Conservation (phyloP, 2,329 filamentous ascomycete genomes). For the Amylocarpus encephaloides region DNA sequence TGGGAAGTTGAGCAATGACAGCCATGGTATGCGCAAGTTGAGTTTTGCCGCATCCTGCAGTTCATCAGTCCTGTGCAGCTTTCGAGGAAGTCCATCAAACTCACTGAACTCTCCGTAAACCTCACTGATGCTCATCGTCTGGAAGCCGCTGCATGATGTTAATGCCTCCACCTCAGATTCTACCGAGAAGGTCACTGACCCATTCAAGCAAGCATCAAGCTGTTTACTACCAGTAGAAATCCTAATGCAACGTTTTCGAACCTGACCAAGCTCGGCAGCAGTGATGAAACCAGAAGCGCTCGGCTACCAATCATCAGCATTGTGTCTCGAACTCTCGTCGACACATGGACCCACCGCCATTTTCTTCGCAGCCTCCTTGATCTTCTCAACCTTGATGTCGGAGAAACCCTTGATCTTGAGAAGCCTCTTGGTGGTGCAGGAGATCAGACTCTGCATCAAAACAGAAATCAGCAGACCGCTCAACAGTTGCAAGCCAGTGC, state of each 20-base stretch:
- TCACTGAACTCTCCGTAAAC: constrained; percentile 53
- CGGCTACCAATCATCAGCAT: constrained; percentile 38
- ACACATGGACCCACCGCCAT: constrained; percentile 25
- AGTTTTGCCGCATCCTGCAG: constrained; percentile 56
- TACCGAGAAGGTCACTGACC: constrained; percentile 35
- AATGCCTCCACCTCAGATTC: neutral
- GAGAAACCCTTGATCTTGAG: constrained; percentile 65
- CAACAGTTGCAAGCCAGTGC: neutral
- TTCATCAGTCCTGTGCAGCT: neutral
- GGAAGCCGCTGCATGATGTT: constrained; percentile 47
- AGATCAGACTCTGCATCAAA: constrained; percentile 48
- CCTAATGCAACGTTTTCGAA: constrained; percentile 56
- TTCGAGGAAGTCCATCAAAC: constrained; percentile 6
- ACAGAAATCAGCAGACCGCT: constrained; percentile 1
- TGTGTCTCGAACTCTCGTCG: neutral
- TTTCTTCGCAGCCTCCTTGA: constrained; percentile 57
- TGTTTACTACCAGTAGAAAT: constrained; percentile 66
- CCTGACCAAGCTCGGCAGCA: constrained; percentile 55
- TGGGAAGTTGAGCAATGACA: constrained; percentile 52
- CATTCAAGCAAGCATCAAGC: constrained; percentile 57
- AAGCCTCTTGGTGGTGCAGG: constrained; percentile 52
- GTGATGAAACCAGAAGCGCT: constrained; percentile 57
- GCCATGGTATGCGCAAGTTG: constrained; percentile 65
- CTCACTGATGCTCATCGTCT: constrained; percentile 64
- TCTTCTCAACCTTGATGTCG: constrained; percentile 64